phyloP scores from a whole-genome alignment of 345 rosid genomes.

The Citrus mangshanensis region DNA sequence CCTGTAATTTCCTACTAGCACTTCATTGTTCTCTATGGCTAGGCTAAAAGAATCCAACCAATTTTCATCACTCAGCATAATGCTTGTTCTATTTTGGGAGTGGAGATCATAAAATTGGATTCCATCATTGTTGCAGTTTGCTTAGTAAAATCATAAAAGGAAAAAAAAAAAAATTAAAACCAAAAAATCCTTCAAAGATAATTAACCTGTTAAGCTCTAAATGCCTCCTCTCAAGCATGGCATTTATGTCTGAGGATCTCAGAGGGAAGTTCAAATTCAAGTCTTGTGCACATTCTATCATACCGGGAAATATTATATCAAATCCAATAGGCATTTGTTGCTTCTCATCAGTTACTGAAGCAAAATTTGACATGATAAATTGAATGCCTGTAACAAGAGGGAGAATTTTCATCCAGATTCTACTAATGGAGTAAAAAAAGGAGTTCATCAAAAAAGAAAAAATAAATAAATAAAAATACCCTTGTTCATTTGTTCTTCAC shows the following conservation, averaged over 20 bases:
- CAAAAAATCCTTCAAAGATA: background rate
- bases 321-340: conserved; percentile 65
- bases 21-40: background rate
- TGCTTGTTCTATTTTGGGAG: background rate
- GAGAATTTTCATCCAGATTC: conserved; percentile 4
- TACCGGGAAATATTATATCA: conserved; percentile 74
- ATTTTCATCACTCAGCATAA: background rate
- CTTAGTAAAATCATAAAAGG: background rate
- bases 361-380: conserved; percentile 60
- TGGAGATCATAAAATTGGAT: background rate
- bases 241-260: conserved; percentile 38
- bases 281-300: conserved; percentile 67
- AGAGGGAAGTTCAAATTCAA: conserved; percentile 64
- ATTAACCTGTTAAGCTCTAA: conserved; percentile 55
- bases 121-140: background rate
- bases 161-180: background rate
- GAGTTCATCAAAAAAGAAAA: background rate
- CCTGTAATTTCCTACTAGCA: background rate
- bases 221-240: conserved; percentile 50
- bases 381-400: conserved; percentile 50
- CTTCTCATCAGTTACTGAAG: conserved; percentile 53
- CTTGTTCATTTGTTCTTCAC: conserved; percentile 59
- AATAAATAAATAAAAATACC: conserved; percentile 26
- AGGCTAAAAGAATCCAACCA: background rate
- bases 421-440: background rate